phyloP scores from a whole-genome alignment of 202 grass and related monocot species.

The Panicum virgatum region DNA sequence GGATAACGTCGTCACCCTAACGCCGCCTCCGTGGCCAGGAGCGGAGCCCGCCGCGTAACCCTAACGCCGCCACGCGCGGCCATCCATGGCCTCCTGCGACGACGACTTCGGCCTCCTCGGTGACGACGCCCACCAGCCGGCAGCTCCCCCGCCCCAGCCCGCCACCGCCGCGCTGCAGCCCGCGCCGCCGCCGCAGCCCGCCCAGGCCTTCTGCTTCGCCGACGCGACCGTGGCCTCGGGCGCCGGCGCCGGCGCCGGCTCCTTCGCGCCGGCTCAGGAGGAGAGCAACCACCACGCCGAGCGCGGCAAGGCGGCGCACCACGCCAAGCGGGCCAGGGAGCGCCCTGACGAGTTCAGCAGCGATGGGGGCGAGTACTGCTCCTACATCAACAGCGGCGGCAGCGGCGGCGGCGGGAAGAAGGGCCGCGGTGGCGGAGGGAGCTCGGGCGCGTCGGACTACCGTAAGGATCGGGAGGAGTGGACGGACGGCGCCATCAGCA shows the following conservation, averaged over 20 bases:
- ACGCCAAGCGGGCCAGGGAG: slow-evolving; percentile 48
- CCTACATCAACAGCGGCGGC: slow-evolving; percentile 64
- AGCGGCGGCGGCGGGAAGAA: slow-evolving; percentile 53
- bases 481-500: slow-evolving; percentile 85
- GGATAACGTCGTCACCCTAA: slow-evolving; percentile 64
- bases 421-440: slow-evolving; percentile 30
- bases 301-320: slow-evolving; percentile 41
- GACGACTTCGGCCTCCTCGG: slow-evolving; percentile 73
- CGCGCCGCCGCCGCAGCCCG: background rate
- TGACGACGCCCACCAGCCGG: slow-evolving; percentile 48
- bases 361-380: slow-evolving; percentile 58
- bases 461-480: slow-evolving; percentile 97
- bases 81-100: slow-evolving; percentile 77
- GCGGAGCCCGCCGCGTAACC: slow-evolving; percentile 53
- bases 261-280: slow-evolving; percentile 37
- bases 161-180: slow-evolving; percentile 17
- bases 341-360: slow-evolving; percentile 51
- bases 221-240: slow-evolving; percentile 14
- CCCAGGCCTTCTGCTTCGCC: slow-evolving; percentile 41
- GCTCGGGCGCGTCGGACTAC: slow-evolving; percentile 51
- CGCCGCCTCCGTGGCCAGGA: slow-evolving; percentile 49
- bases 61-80: slow-evolving; percentile 61
- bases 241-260: no score
- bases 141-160: slow-evolving; percentile 19
- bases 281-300: slow-evolving; percentile 53